Evolutionary conservation across 768 basidiomycete species (phyloP), one percentile per base, ranked within the genome.

Genomic region (Myochromella boudieri): DNA sequence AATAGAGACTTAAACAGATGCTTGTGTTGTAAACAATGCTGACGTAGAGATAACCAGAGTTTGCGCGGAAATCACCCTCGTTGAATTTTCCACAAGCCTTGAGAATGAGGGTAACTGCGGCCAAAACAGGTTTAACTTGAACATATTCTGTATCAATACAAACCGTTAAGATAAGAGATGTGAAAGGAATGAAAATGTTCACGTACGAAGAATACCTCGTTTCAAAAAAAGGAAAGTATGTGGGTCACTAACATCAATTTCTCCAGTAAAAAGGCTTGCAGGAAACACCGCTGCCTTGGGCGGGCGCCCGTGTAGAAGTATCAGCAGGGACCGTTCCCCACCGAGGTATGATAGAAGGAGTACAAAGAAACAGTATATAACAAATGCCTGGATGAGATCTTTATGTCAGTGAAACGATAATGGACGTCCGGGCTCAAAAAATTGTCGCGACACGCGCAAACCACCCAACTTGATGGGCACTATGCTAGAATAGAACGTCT

Each of bases 221-320:
- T 97, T 98, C 18, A 99, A 74, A 55, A 88, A 95, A 1, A 99
- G 75, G 62, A 97, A 92, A 2, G 87, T 92, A 64, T 95, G 87
- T 3, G 97, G 97, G 65, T 99, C 97, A 60, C 90, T 93, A 44
- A 90, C 82, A 63, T 99, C 97, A 26, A 97, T 82, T 54, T 95
- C 94, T 24, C 73, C 74, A 57, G 82, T 81, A 66, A 93, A 88
- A n/a, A 94, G 64, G 55, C 72, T 89, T 50, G 89, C 74, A 3
- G 97, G 97, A 56, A 93, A 95, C 4, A 91, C 80, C 22, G 94
- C 89, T 15, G 76, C 77, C 60, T 93, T 91, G 0, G 97, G 93
- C 1, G 84, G 87, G 26, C 97, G 79, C 0, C 95, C 95, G 53
- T 97, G 93, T 0, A 98, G 71, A 48, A 92, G 77, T 49, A 97